Evolutionary conservation across 768 basidiomycete species (phyloP), one percentile per base, ranked within the genome.

Genomic region (Clitopilus passeckerianus): DNA sequence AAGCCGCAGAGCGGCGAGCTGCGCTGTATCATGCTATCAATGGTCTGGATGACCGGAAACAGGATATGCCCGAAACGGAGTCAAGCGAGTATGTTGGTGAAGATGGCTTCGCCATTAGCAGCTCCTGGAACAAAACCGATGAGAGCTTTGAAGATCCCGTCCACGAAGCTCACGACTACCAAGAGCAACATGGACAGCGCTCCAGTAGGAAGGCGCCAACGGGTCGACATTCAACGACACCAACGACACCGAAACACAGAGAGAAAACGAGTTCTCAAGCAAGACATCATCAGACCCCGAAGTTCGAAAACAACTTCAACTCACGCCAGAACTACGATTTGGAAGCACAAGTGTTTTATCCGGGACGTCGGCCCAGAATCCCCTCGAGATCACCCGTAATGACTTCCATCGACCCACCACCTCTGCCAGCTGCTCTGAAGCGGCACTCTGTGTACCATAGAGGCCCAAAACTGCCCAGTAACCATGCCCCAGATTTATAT

Each of bases 11-110:
- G 44, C 72, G 74, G n/a, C 71, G 69, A 24, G 71, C 69, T 52
- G 76, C 74, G 5, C 67, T 80, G 7, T 57, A 75, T 15, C 72
- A 73, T 0, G 68, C 78, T 1, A 73, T 80, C 2, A 66, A 71
- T 44, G 72, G 69, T n/a, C 64, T 73, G n/a, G 59, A 66, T 5
- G 34, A 62, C 23, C 63, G 59, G 10, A 27, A 53, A 3, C 35
- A 59, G n/a, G 22, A 34, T 1, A 20, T 46, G 8, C 53, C 34
- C 0, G 64, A 61, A 37, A 60, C 57, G 14, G 71, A 65, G 8
- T 75, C 71, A 57, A 73, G 69, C 57, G 74, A 76, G 22, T 73
- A 74, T 59, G 59, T 55, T 20, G 72, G 70, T 5, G 71, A 71
- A 59, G 68, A 74, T 37, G 76, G 74, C 3, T 59, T 77, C 10